These are phyloP conservation scores for Suaeda aralocaspica DNA, from an alignment of 148 eudicot species.

Conservation along the genomic window DNA sequence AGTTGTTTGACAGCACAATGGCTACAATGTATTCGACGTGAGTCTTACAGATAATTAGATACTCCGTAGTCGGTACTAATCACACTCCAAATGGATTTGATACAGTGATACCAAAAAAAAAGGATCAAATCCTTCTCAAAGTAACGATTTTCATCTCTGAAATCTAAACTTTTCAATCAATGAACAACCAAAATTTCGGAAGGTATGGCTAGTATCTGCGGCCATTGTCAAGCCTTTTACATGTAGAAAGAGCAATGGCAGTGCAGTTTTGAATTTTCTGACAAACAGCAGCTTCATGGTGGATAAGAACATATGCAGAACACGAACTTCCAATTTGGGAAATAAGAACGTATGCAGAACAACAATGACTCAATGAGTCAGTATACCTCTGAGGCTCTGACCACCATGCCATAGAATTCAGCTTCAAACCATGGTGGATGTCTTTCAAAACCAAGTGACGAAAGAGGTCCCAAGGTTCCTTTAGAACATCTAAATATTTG, in stretches of 20 bases:
- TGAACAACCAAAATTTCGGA: not conserved
- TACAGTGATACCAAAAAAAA: too few relatives aligned
- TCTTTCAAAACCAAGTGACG: not conserved
- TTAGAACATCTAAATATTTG: not conserved
- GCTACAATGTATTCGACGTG: too few relatives aligned
- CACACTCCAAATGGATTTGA: too few relatives aligned
- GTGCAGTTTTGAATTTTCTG: not conserved
- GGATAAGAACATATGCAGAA: not conserved
- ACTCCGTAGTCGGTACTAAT: too few relatives aligned
- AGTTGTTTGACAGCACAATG: too few relatives aligned
- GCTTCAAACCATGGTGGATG: slow-evolving; percentile 4
- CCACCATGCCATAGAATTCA: not conserved
- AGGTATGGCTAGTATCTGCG: not conserved
- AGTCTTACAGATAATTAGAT: too few relatives aligned
- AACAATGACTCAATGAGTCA: not conserved
- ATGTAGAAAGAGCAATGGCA: not conserved
- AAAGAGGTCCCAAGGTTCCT: not conserved
- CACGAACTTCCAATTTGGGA: not conserved
- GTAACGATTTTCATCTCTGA: not conserved
- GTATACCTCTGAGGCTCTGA: too few relatives aligned
- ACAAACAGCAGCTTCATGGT: not conserved
- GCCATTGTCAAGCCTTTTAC: not conserved
- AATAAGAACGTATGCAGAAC: not conserved
- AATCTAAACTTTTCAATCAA: not conserved
- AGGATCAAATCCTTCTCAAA: not conserved